Conservation (phyloP, 331 rosid genomes). For the Telfairia occidentalis region DNA sequence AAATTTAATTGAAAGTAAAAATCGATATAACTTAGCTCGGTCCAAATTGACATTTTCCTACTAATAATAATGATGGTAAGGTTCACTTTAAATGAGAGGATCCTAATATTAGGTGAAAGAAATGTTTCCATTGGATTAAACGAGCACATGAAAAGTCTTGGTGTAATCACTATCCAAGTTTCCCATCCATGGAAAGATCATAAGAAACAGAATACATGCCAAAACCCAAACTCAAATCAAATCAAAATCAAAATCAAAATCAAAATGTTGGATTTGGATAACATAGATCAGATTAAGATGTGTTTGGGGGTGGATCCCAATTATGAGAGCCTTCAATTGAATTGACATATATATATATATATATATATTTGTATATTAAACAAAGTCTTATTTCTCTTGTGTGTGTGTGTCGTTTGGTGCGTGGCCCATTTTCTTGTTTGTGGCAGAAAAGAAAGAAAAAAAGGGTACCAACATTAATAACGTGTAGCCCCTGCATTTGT, state of each 20-base stretch:
- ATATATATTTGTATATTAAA: too few relatives aligned
- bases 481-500: neutral
- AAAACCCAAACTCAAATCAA: neutral
- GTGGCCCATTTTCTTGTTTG: conserved; percentile 5
- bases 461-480: conserved; percentile 1
- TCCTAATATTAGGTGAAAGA: neutral
- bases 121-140: neutral
- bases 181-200: neutral
- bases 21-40: too few relatives aligned
- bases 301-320: neutral
- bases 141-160: neutral
- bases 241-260: neutral
- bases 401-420: too few relatives aligned
- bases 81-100: neutral
- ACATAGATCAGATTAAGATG: neutral
- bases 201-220: neutral
- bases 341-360: neutral
- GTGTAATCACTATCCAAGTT: neutral
- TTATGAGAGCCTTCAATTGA: neutral
- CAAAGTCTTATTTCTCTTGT: neutral
- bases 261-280: neutral
- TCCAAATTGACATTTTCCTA: too few relatives aligned
- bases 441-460: neutral
- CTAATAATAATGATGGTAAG: neutral
- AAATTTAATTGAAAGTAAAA: too few relatives aligned